A percentile compares a stretch with the other conserved stretches of the same genome.
Conservation (phyloP, 768 basidiomycete species). For the Leccinum disarticulatum region DNA sequence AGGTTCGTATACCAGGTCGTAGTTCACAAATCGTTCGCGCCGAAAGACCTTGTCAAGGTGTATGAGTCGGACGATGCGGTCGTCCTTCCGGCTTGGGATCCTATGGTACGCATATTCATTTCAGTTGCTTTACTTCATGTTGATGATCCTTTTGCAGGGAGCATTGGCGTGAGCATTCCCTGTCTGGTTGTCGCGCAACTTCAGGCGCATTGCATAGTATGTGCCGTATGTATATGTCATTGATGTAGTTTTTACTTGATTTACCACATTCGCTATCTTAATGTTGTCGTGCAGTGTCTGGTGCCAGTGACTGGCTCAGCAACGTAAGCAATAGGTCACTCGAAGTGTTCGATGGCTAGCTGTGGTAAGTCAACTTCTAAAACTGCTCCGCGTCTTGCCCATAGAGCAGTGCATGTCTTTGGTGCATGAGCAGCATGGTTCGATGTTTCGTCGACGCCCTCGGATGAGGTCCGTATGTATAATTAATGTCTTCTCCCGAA, state of each 20-base stretch:
- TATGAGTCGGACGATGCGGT: constrained; percentile 64
- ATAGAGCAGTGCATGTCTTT: neutral
- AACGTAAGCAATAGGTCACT: neutral
- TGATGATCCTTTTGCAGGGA: constrained; percentile 13
- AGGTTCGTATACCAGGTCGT: constrained; percentile 95
- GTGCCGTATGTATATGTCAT: neutral
- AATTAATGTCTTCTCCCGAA: too few relatives aligned
- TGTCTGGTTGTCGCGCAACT: neutral
- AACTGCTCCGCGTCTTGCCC: neutral
- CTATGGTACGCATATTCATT: constrained; percentile 26
- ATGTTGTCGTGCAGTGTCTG: neutral
- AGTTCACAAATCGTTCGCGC: constrained; percentile 75
- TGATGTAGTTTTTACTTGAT: neutral
- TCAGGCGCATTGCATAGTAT: neutral
- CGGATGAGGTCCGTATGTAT: too few relatives aligned
- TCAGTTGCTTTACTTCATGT: neutral
- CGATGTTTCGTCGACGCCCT: too few relatives aligned
- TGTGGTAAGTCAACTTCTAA: neutral
- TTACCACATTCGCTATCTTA: neutral
- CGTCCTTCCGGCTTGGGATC: constrained; percentile 87
- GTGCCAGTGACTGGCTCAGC: neutral
- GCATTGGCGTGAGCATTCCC: constrained; percentile 23
- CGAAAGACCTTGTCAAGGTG: constrained; percentile 78
- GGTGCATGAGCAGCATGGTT: too few relatives aligned
- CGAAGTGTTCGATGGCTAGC: neutral